Evolutionary conservation across 2,329 filamentous ascomycete species (phyloP).

Genomic region (Monilinia laxa): DNA sequence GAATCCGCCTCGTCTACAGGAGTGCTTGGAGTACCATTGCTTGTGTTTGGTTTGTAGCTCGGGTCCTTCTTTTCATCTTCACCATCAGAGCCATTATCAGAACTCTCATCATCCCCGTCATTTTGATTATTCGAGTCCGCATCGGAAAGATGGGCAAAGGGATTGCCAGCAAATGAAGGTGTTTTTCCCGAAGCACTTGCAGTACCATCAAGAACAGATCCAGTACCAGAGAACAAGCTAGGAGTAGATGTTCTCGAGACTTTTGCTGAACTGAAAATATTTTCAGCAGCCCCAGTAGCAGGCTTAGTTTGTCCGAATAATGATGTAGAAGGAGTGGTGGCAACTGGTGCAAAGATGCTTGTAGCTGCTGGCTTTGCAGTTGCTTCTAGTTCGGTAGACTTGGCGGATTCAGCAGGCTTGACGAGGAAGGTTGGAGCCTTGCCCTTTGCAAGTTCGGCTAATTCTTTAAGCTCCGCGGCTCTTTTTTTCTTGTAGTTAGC

Average conservation of each 20-base stretch:
- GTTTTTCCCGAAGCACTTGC: conserved; percentile 28
- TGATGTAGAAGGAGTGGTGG: conserved; percentile 22
- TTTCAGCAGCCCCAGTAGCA: conserved; percentile 40
- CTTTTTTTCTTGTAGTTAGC: conserved; percentile 32
- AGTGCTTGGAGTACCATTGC: conserved; percentile 26
- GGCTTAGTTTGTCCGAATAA: conserved; percentile 42
- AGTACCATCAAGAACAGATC: conserved; percentile 36
- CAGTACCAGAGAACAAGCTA: conserved; percentile 29
- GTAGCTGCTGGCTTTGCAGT: conserved; percentile 16
- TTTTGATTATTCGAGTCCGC: conserved; percentile 46
- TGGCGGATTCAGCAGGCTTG: conserved; percentile 15
- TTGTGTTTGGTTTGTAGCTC: conserved; percentile 29
- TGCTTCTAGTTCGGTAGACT: conserved; percentile 8
- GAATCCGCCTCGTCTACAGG: conserved; percentile 33
- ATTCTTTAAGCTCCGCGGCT: conserved; percentile 28
- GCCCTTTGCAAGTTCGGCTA: conserved; percentile 30
- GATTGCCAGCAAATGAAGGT: conserved; percentile 45
- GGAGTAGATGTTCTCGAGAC: conserved; percentile 36
- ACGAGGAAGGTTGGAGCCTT: conserved; percentile 28
- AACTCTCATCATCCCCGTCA: conserved; percentile 45
- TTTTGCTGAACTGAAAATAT: conserved; percentile 32
- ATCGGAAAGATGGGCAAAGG: conserved; percentile 61
- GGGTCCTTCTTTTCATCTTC: conserved; percentile 42
- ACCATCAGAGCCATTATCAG: conserved; percentile 46
- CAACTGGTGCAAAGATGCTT: background rate